A percentile compares a stretch with the other conserved stretches of the same genome.
Evolutionary conservation across 148 eudicot species (phyloP).

Genomic region (Drosera capensis): DNA sequence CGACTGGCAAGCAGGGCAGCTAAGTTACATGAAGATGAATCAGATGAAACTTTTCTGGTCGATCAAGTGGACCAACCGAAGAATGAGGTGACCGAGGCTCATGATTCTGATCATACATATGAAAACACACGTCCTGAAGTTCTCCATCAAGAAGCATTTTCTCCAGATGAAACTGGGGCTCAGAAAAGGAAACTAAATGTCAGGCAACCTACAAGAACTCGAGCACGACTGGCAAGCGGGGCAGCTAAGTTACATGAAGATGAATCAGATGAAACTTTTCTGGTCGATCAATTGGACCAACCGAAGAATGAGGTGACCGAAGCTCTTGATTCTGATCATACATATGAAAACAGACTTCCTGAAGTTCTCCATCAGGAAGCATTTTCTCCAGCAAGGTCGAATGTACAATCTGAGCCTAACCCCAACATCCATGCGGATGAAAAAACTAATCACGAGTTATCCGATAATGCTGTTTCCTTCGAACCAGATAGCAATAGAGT

Average conservation of each 20-base stretch:
- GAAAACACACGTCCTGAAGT: conserved; percentile 1
- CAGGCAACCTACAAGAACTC: conserved; percentile 38
- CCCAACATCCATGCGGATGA: conserved; percentile 7
- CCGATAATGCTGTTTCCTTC: conserved; percentile 10
- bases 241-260: conserved; percentile 44
- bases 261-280: conserved; percentile 22
- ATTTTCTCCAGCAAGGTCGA: conserved; percentile 9
- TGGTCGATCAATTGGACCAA: conserved; percentile 18
- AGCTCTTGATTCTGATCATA: conserved; percentile 1
- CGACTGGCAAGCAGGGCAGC: conserved; percentile 42
- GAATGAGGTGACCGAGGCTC: conserved; percentile 2
- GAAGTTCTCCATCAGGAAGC: conserved; percentile 10
- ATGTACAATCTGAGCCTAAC: conserved; percentile 7
- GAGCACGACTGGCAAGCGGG: conserved; percentile 36
- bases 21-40: conserved; percentile 34
- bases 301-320: conserved; percentile 6
- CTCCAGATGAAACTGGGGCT: too few relatives aligned
- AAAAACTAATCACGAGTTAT: not conserved
- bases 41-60: conserved; percentile 21
- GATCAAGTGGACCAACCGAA: conserved; percentile 16
- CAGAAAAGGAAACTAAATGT: conserved; percentile 20
- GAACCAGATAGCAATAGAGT: conserved; percentile 8
- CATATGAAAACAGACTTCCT: conserved; percentile 5
- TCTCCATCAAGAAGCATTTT: conserved; percentile 9
- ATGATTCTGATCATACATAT: not conserved